Percentiles rank a stretch among this genome's conserved stretches.
Conservation (phyloP, 805 yeast genomes). For the Barnettozyma salicaria region DNA sequence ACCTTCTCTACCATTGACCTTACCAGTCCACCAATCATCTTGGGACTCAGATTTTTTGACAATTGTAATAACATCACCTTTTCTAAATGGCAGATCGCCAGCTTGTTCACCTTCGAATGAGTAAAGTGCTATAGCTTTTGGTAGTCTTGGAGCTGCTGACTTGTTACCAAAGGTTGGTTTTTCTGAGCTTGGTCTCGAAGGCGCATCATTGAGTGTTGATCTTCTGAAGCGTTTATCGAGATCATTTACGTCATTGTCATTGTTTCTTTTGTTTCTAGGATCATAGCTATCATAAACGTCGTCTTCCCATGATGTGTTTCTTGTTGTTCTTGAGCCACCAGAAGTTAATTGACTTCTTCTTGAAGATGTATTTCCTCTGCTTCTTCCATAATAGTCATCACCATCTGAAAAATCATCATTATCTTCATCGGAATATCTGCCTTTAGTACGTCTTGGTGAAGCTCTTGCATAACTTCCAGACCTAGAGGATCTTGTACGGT, state of each 20-base stretch:
- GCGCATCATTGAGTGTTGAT: conserved; percentile 33
- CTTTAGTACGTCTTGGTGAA: conserved; percentile 11
- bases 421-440: conserved; percentile 26
- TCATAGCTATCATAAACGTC: conserved; percentile 63
- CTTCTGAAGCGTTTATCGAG: conserved; percentile 35
- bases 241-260: conserved; percentile 29
- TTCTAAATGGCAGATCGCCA: conserved; percentile 90
- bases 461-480: conserved; percentile 12
- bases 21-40: conserved; percentile 99
- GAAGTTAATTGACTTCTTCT: conserved; percentile 10
- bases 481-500: conserved; percentile 23
- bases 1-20: conserved; percentile 76
- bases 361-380: conserved; percentile 23
- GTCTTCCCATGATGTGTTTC: conserved; percentile 73
- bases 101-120: conserved; percentile 86
- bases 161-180: conserved; percentile 33
- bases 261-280: conserved; percentile 16
- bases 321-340: conserved; percentile 13
- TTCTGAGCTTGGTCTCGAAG: conserved; percentile 37
- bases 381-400: conserved; percentile 36
- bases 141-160: conserved; percentile 32
- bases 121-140: conserved; percentile 85
- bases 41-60: conserved; percentile 79
- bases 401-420: conserved; percentile 31
- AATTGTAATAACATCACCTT: conserved; percentile 90